phyloP scores from a whole-genome alignment of 495 filamentous ascomycete species.

The Penicillium diatomitis region DNA sequence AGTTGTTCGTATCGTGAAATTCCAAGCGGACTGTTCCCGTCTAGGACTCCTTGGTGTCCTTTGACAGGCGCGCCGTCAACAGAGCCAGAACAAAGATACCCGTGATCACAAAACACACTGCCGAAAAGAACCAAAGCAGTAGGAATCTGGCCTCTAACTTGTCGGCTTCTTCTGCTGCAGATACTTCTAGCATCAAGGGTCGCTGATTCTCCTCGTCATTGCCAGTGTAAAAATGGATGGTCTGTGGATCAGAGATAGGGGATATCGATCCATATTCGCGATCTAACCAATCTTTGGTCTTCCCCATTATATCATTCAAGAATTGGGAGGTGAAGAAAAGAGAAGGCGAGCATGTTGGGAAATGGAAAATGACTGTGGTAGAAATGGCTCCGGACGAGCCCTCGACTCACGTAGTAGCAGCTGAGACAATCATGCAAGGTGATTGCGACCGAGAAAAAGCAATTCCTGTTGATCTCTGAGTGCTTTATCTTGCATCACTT shows the following conservation, averaged over 20 bases:
- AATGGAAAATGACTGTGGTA: too few relatives aligned
- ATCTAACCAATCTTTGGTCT: conserved; percentile 4
- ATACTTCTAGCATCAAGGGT: background rate
- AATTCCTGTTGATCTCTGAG: background rate
- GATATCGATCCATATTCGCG: conserved; percentile 2
- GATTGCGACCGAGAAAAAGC: background rate
- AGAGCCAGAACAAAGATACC: background rate
- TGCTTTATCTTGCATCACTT: too few relatives aligned
- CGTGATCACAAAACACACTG: background rate
- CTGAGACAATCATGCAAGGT: background rate
- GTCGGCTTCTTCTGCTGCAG: background rate
- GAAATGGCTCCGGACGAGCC: background rate
- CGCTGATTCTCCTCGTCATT: background rate
- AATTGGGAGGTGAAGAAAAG: too few relatives aligned
- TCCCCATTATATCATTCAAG: conserved; percentile 1
- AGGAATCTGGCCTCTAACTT: background rate
- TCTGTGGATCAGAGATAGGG: background rate
- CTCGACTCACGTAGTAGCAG: background rate
- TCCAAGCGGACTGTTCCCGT: too few relatives aligned
- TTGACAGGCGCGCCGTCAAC: background rate
- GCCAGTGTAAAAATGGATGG: background rate
- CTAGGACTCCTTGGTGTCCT: background rate
- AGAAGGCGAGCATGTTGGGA: too few relatives aligned
- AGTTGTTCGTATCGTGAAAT: too few relatives aligned
- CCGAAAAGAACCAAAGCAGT: background rate